Conservation (phyloP, 2,329 filamentous ascomycete genomes). For the Thyridium curvatum region DNA sequence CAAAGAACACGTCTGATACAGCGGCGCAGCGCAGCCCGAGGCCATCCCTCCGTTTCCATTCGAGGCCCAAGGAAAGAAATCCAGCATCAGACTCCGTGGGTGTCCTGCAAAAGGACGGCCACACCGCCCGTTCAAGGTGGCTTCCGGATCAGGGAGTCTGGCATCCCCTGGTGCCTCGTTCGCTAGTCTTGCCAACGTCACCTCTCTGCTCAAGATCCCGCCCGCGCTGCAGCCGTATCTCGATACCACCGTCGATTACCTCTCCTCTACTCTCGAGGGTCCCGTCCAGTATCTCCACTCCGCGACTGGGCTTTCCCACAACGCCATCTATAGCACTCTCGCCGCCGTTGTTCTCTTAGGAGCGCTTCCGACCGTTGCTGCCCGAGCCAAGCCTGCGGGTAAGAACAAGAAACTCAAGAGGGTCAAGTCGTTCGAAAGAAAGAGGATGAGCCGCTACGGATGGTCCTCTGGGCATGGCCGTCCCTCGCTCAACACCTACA, state of each 20-base stretch:
- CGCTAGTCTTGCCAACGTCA: conserved; percentile 48
- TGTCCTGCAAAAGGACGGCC: conserved; percentile 32
- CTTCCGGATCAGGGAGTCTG: conserved; percentile 50
- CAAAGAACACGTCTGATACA: conserved; percentile 10
- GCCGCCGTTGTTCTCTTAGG: conserved; percentile 41
- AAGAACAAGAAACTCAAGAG: conserved; percentile 12
- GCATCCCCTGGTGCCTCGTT: conserved; percentile 55
- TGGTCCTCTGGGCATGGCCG: conserved; percentile 32
- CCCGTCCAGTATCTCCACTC: conserved; percentile 45
- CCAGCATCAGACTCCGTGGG: conserved; percentile 8
- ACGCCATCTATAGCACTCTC: conserved; percentile 43
- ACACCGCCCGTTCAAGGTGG: conserved; percentile 47
- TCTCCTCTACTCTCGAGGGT: conserved; percentile 42
- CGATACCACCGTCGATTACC: conserved; percentile 41
- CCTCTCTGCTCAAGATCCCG: conserved; percentile 30
- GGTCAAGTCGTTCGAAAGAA: conserved; percentile 9
- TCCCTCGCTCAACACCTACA: conserved; percentile 42
- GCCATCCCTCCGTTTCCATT: too few species aligned
- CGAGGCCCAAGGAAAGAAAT: too few species aligned
- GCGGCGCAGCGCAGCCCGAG: too few species aligned
- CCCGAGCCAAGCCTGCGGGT: conserved; percentile 6
- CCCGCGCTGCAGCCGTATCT: conserved; percentile 49
- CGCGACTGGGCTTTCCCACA: conserved; percentile 42
- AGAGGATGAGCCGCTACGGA: conserved; percentile 46
- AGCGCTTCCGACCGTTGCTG: conserved; percentile 30